Conservation (phyloP, 2,329 filamentous ascomycete species). For the Fusarium clavum region DNA sequence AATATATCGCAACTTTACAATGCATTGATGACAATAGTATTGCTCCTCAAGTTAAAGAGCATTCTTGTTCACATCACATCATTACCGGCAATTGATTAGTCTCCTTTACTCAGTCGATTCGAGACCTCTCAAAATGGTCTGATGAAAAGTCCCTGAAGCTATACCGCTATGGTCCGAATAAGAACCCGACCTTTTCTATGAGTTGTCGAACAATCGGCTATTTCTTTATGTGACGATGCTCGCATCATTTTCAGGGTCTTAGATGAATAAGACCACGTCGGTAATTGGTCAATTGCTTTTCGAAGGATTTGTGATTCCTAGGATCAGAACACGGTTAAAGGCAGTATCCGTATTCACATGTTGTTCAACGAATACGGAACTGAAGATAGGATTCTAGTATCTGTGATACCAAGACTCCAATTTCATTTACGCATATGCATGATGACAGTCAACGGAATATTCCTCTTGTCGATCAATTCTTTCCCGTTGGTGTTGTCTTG, state of each 20-base stretch:
- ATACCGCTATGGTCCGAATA: constrained; percentile 40
- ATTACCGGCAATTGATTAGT: constrained; percentile 5
- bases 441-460: not conserved
- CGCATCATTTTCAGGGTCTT: constrained; percentile 41
- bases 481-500: too few species aligned
- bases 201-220: constrained; percentile 30
- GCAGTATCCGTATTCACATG: constrained; percentile 30
- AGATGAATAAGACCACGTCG: constrained; percentile 45
- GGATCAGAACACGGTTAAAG: constrained; percentile 2
- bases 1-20: not conserved
- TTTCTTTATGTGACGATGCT: constrained; percentile 37
- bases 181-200: constrained; percentile 37
- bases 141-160: constrained; percentile 35
- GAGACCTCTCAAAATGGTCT: constrained; percentile 33
- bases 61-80: not conserved
- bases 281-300: constrained; percentile 42
- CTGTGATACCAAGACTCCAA: not conserved
- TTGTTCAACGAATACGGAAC: not conserved
- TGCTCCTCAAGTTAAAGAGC: not conserved
- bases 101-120: constrained; percentile 2
- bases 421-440: not conserved
- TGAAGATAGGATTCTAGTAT: not conserved
- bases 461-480: not conserved
- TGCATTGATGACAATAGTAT: not conserved
- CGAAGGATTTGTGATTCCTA: not conserved